Evolutionary conservation across 371 early-diverging fungal genomes (phyloP).

Genomic region (Syncephalastrum contaminatum): DNA sequence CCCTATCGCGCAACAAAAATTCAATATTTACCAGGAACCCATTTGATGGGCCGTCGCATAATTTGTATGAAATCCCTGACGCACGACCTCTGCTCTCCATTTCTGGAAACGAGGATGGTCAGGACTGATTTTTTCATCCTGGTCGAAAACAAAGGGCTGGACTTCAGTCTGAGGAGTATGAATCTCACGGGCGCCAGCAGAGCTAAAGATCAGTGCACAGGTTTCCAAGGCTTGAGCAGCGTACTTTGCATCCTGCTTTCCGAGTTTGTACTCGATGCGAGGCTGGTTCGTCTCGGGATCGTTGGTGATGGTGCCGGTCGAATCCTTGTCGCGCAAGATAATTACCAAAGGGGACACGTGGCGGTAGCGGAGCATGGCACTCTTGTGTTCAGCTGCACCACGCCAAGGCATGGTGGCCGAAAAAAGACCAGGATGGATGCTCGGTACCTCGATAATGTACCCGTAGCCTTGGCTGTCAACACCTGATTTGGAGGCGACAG

Average conservation of each 20-base stretch:
- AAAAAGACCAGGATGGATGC: constrained; percentile 41
- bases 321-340: constrained; percentile 66
- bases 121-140: constrained; percentile 21
- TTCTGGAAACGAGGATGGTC: constrained; percentile 26
- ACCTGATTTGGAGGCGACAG: constrained; percentile 19
- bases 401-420: constrained; percentile 46
- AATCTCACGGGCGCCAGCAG: constrained; percentile 67
- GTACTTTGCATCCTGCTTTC: constrained; percentile 45
- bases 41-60: constrained; percentile 53
- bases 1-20: neutral
- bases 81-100: constrained; percentile 16
- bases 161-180: constrained; percentile 42
- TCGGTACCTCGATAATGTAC: constrained; percentile 49
- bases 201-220: constrained; percentile 48
- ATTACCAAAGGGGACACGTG: constrained; percentile 46
- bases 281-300: constrained; percentile 12
- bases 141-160: constrained; percentile 31
- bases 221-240: constrained; percentile 45
- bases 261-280: constrained; percentile 38
- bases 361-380: constrained; percentile 41
- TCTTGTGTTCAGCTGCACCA: constrained; percentile 48
- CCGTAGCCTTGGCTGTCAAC: constrained; percentile 21
- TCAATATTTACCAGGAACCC: constrained; percentile 51
- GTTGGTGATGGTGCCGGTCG: constrained; percentile 20
- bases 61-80: constrained; percentile 16